These are phyloP conservation scores for Castanea sativa DNA, from an alignment of 306 rosid genomes.

Conservation along the genomic window DNA sequence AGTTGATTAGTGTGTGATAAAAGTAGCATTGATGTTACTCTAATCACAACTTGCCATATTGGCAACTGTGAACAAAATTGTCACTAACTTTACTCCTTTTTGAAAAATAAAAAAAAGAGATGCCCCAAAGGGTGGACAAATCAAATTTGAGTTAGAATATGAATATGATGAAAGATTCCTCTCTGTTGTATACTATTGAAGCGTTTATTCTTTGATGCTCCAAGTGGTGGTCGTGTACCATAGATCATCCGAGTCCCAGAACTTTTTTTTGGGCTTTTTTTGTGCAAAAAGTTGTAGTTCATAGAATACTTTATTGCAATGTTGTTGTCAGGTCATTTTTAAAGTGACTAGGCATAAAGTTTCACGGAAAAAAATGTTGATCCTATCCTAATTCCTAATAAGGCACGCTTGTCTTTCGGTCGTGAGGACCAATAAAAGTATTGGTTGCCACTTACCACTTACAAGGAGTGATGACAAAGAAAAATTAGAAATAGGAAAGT, in stretches of 20 bases:
- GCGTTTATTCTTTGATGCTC: background rate
- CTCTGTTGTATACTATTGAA: background rate
- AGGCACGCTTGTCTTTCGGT: constrained; percentile 24
- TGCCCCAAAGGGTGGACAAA: too few relatives aligned
- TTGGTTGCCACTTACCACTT: constrained; percentile 14
- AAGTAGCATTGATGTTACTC: too few relatives aligned
- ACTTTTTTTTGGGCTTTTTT: background rate
- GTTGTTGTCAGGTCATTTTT: constrained; percentile 11
- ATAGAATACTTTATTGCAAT: background rate
- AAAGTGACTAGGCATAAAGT: constrained; percentile 31
- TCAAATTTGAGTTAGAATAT: background rate
- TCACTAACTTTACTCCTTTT: too few relatives aligned
- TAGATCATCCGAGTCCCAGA: background rate
- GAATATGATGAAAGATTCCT: background rate
- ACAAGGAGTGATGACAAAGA: background rate
- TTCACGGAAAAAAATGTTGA: constrained; percentile 45
- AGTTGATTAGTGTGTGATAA: too few relatives aligned
- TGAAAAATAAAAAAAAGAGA: too few relatives aligned
- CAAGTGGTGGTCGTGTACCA: constrained; percentile 6
- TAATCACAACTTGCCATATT: too few relatives aligned
- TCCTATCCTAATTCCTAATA: constrained; percentile 14
- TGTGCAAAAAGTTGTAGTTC: background rate
- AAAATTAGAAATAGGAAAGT: background rate
- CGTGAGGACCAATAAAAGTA: constrained; percentile 16
- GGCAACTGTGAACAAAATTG: too few relatives aligned